Evolutionary conservation across 331 rosid genomes (phyloP).

Genomic region (Arachis monticola): DNA sequence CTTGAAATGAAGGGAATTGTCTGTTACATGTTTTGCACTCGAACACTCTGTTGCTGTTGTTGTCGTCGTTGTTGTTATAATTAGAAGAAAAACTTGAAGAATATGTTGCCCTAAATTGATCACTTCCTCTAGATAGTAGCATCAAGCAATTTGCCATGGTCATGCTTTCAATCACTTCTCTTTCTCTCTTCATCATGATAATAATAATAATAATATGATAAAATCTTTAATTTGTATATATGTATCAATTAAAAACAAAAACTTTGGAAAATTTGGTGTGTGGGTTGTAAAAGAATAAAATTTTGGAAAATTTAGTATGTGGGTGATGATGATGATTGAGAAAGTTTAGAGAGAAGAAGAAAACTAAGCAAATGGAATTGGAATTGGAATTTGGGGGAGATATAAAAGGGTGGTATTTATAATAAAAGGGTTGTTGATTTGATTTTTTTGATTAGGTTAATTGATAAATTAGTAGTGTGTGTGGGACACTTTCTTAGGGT

Average conservation of each 20-base stretch:
- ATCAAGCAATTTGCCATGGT: slow-evolving; percentile 86
- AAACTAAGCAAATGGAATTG: neutral
- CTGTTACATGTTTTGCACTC: slow-evolving; percentile 95
- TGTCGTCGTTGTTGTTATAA: neutral
- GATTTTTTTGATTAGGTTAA: neutral
- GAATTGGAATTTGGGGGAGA: slow-evolving; percentile 45
- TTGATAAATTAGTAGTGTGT: slow-evolving; percentile 34
- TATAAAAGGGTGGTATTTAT: slow-evolving; percentile 46
- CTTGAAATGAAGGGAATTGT: slow-evolving; percentile 87
- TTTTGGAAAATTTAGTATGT: neutral
- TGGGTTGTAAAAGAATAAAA: neutral
- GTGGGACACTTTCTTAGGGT: slow-evolving; percentile 40
- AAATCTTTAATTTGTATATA: no score
- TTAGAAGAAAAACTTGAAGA: slow-evolving; percentile 18
- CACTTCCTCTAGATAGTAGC: slow-evolving; percentile 69
- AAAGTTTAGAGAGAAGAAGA: slow-evolving; percentile 10
- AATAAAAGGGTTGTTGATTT: slow-evolving; percentile 12
- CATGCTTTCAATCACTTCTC: slow-evolving; percentile 57
- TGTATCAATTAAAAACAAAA: neutral
- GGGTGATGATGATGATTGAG: slow-evolving; percentile 14
- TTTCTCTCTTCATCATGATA: slow-evolving; percentile 70
- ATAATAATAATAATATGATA: no score
- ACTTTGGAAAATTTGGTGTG: neutral
- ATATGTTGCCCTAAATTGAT: slow-evolving; percentile 35
- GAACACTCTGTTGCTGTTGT: slow-evolving; percentile 54